These are phyloP conservation scores for Basipetospora chlamydospora DNA, from an alignment of 2,329 filamentous ascomycete species.

Conservation along the genomic window DNA sequence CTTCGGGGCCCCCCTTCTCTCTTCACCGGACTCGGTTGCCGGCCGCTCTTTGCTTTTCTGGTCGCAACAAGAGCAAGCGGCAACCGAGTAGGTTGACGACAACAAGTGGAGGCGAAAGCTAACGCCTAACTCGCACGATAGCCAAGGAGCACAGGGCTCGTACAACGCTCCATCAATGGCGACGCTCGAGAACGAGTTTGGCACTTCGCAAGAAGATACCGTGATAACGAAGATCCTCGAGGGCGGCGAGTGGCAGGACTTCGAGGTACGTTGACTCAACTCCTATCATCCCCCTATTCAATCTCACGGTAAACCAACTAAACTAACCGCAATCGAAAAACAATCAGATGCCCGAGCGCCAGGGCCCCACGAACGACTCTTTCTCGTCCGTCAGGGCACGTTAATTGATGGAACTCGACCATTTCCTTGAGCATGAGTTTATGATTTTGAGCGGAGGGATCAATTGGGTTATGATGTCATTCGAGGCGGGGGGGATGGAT, in stretches of 20 bases:
- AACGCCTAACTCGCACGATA: no score
- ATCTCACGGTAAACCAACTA: background rate
- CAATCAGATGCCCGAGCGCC: constrained; percentile 4
- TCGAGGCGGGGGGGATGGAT: background rate
- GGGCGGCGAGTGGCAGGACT: constrained; percentile 54
- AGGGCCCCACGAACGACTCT: constrained; percentile 3
- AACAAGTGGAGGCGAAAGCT: no score
- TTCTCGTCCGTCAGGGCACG: background rate
- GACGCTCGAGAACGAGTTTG: constrained; percentile 74
- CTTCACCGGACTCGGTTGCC: no score
- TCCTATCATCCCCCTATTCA: no score
- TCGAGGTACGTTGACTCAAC: constrained; percentile 29
- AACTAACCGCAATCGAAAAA: background rate
- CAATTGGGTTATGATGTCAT: constrained; percentile 3
- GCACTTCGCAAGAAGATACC: constrained; percentile 64
- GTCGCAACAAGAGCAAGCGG: no score
- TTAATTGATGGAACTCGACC: constrained; percentile 1
- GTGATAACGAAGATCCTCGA: constrained; percentile 70
- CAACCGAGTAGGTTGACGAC: no score
- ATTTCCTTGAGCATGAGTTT: no score
- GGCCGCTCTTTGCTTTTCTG: no score
- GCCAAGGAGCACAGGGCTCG: constrained; percentile 74
- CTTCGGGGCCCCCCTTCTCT: no score
- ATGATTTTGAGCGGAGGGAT: no score
- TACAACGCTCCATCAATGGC: constrained; percentile 62